A percentile compares a stretch with the other conserved stretches of the same genome.
Conservation (phyloP, 148 eudicot genomes). For the Chenopodium quinoa region DNA sequence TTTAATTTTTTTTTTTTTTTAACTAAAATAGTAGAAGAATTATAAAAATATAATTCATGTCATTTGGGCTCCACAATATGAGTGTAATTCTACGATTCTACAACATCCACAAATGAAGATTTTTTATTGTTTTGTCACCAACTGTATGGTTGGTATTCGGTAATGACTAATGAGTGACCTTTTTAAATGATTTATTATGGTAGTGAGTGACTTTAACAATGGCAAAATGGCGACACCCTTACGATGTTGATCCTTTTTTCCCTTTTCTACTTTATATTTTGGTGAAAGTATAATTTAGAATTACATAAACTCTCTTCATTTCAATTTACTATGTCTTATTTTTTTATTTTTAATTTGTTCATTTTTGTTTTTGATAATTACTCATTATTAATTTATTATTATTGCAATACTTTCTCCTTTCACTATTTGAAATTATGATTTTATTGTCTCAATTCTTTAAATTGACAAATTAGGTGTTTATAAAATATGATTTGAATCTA, state of each 20-base stretch:
- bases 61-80: constrained; percentile 1
- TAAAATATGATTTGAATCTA: background rate
- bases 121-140: background rate
- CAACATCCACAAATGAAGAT: constrained; percentile 2
- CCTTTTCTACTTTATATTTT: no score
- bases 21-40: background rate
- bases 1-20: no score
- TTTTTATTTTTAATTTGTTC: no score
- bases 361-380: no score
- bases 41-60: background rate
- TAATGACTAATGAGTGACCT: background rate
- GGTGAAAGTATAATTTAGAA: background rate
- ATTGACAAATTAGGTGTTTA: no score
- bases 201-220: background rate
- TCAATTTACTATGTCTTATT: no score
- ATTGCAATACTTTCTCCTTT: no score
- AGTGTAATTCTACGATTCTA: background rate
- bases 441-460: no score
- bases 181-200: background rate
- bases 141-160: background rate
- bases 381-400: no score
- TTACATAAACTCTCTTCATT: background rate
- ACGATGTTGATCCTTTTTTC: background rate
- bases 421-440: no score
- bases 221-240: background rate